Evolutionary conservation across 2,329 filamentous ascomycete species (phyloP).

Genomic region (Thielaviopsis euricoi): DNA sequence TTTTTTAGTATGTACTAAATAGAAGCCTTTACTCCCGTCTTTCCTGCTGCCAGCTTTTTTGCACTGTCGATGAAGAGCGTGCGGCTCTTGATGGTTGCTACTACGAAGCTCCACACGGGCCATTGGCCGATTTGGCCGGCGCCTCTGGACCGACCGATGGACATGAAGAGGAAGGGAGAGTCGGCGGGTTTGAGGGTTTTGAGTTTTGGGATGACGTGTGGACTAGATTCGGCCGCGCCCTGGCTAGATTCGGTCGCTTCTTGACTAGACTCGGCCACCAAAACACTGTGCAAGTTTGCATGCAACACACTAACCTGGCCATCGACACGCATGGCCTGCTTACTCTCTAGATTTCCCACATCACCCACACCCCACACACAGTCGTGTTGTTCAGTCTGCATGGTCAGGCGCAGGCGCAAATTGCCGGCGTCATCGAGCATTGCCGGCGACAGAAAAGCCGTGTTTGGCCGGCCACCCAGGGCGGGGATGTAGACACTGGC

Average conservation of each 20-base stretch:
- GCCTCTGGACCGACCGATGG: constrained; percentile 24
- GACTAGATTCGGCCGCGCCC: no score
- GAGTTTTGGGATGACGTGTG: no score
- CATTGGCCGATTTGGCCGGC: constrained; percentile 23
- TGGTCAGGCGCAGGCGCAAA: constrained; percentile 22
- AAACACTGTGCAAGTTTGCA: constrained; percentile 19
- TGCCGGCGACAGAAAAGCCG: constrained; percentile 23
- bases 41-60: constrained; percentile 19
- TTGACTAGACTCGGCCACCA: constrained; percentile 18
- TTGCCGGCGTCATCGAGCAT: constrained; percentile 21
- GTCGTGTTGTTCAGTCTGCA: constrained; percentile 18
- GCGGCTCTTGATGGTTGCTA: constrained; percentile 24
- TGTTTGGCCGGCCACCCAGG: constrained; percentile 29
- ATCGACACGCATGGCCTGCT: constrained; percentile 17
- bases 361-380: constrained; percentile 31
- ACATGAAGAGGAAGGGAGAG: constrained; percentile 21
- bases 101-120: constrained; percentile 23
- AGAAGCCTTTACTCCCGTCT: constrained; percentile 15
- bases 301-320: constrained; percentile 20
- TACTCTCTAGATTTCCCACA: constrained; percentile 25
- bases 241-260: no score
- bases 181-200: constrained; percentile 18
- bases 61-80: constrained; percentile 22
- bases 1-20: not conserved
- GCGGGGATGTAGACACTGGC: constrained; percentile 30